phyloP scores from a whole-genome alignment of 176 grass and related monocot species.

The Oryza meridionalis region DNA sequence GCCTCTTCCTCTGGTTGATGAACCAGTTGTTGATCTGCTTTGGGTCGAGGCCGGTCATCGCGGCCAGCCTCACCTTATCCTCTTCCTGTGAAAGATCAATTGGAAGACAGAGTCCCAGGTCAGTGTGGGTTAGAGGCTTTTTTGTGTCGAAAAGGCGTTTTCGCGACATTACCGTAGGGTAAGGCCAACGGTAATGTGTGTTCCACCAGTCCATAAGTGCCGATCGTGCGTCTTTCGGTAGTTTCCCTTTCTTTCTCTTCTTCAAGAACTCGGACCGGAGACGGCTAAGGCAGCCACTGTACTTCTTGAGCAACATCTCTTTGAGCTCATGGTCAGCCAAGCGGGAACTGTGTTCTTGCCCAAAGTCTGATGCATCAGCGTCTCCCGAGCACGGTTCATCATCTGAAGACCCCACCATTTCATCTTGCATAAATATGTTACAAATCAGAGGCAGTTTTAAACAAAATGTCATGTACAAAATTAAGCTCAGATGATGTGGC shows the following conservation, averaged over 20 bases:
- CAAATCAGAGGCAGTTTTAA: conserved; percentile 22
- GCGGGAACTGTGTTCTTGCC: conserved; percentile 55
- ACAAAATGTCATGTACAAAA: not conserved
- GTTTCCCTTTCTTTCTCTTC: conserved; percentile 99
- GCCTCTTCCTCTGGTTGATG: conserved; percentile 95
- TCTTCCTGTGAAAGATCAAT: conserved; percentile 57
- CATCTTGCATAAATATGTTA: conserved; percentile 47
- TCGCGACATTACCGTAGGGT: conserved; percentile 66
- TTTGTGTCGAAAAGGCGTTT: not conserved
- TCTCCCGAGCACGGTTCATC: conserved; percentile 79
- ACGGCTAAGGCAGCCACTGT: conserved; percentile 83
- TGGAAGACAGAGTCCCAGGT: not conserved
- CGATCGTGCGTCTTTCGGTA: conserved; percentile 76
- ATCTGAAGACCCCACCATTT: conserved; percentile 77
- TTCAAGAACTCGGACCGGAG: conserved; percentile 91
- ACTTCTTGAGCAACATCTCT: conserved; percentile 99
- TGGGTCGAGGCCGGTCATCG: conserved; percentile 71
- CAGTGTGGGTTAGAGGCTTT: not conserved
- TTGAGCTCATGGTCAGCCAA: conserved; percentile 81
- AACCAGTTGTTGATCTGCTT: conserved; percentile 99
- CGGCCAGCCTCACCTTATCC: conserved; percentile 77
- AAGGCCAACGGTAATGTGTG: conserved; percentile 92
- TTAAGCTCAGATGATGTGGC: not conserved
- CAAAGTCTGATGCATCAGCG: conserved; percentile 32
- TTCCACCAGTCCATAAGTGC: conserved; percentile 92